Conservation (phyloP, 768 basidiomycete species). For the Trametes villosa region DNA sequence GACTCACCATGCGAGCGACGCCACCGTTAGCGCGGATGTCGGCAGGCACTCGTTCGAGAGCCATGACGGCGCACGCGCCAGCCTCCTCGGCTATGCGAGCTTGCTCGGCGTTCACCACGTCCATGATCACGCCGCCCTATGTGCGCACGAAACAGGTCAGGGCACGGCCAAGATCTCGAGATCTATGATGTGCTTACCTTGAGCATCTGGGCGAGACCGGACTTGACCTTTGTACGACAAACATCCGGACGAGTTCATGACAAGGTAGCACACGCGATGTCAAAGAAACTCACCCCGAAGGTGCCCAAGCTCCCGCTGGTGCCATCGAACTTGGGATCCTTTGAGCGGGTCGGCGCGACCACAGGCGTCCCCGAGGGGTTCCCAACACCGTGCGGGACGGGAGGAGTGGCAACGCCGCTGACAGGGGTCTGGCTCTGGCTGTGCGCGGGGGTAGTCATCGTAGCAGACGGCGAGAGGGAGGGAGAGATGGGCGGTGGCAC, state of each 20-base stretch:
- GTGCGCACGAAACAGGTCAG: constrained; percentile 2
- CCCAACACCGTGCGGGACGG: constrained; percentile 40
- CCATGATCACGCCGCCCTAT: constrained; percentile 92
- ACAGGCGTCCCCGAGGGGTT: constrained; percentile 44
- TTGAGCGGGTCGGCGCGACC: constrained; percentile 59
- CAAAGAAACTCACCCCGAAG: constrained; percentile 56
- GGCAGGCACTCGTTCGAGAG: constrained; percentile 91
- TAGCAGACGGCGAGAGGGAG: constrained; percentile 4
- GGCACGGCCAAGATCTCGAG: neutral
- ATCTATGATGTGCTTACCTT: constrained; percentile 51
- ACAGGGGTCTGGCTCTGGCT: constrained; percentile 26
- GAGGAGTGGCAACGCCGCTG: constrained; percentile 29
- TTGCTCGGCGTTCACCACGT: constrained; percentile 86
- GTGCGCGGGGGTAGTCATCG: constrained; percentile 35
- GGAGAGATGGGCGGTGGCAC: constrained; percentile 6
- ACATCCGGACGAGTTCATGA: neutral
- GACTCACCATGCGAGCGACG: constrained; percentile 90
- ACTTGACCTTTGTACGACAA: constrained; percentile 68
- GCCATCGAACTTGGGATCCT: constrained; percentile 50
- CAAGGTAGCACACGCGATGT: neutral
- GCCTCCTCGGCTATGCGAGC: constrained; percentile 97
- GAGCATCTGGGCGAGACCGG: constrained; percentile 95
- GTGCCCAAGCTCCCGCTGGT: constrained; percentile 69
- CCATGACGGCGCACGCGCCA: constrained; percentile 98
- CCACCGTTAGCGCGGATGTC: constrained; percentile 93